Base-by-base conservation (phyloP, 768 basidiomycete genomes). In the Russula virescens region DNA sequence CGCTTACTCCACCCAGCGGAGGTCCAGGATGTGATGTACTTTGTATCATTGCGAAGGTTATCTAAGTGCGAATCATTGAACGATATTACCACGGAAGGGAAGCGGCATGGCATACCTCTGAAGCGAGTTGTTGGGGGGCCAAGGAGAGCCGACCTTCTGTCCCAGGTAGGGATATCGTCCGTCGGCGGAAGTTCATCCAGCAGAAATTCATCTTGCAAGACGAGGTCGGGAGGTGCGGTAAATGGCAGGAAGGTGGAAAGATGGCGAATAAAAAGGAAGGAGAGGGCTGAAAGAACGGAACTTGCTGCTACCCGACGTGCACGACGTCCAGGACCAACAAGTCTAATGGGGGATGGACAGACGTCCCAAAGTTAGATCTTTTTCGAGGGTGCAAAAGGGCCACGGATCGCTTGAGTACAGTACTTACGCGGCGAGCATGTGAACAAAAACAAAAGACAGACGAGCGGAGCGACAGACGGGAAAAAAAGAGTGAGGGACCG, bases 21-120 rank as follows among this genome's bases (percentile, higher is more conserved):
- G 40, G 83, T 76, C 86, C 86, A 90, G 18, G 86, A 86, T 2
- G 87, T 85, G 61, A 90, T 82, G 65, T 89, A 90, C 65, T 84
- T 78, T 5, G 75, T 75, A 60, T 87, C 81, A 21, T 80, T 73
- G 16, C 78, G 80, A 42, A 90, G 73, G 66, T 88, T 89, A 66
- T 88, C 88, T 86, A 6, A 31, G 26, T 38, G 21, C 23, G 40
- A 43, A 21, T 53, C n/a, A n/a, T n/a, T n/a, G 23, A 23, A 59
- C 3, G 28, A 19, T 23, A 11, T 31, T 16, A 13, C 11, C 14
- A 5, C 8, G 7, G 18, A 16, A 43, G 42, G 42, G 42, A 13
- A 10, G 25, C 3, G 21, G n/a, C 9, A 18, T 13, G 16, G 38
- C 38, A 31, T 26, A 82, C 85, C 84, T 77, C 83, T 76, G 73